Base-by-base conservation (phyloP, 805 yeast species). In the Blastobotrys mokoenaii region DNA sequence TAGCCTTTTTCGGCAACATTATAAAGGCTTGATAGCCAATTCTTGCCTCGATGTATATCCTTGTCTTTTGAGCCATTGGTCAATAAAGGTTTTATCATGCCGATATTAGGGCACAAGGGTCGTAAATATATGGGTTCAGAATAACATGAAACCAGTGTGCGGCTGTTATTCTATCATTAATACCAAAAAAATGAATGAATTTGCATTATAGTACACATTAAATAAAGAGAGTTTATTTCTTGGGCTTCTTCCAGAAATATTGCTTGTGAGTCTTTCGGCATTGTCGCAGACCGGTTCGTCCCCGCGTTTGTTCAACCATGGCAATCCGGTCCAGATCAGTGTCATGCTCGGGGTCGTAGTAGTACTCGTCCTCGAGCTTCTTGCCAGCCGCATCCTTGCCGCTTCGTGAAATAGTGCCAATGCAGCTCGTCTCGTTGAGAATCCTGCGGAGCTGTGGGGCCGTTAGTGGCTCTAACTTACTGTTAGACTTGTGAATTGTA, bases 351-450 rank as follows among this genome's bases (percentile, higher is more conserved):
- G 88, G 80, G 46, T 81, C 79, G 60, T 93, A 93, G 63, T 88
- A 93, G 60, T 86, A 93, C 61, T 93, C 97, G 61, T 87, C 95
- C 53, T 90, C 97, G 50, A 93, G 70, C 2, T 84, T 85, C 62
- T 88, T 87, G 9, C 97, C 98, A 2, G 96, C 94, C 2, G 97
- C 97, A 64, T 93, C 98, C 62, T 88, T 89, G 41, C 97, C 97
- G 47, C 75, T 72, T 63, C 97, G 82, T 57, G 79, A 76, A 49
- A 93, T 89, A 9, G 84, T 82, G n/a, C 97, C 97, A 47, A 90
- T 74, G 56, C 90, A 82, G 3, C 64, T 56, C 33, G 78, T 66
- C 38, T 63, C 59, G 43, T 66, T 63, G 38, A 80, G 68, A 6
- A 77, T 58, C 15, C 60, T 60, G 38, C 76, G 68, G 11, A 77